Base-by-base conservation (phyloP, 371 early-diverging fungal species). In the Dinochytrium kinnereticum region DNA sequence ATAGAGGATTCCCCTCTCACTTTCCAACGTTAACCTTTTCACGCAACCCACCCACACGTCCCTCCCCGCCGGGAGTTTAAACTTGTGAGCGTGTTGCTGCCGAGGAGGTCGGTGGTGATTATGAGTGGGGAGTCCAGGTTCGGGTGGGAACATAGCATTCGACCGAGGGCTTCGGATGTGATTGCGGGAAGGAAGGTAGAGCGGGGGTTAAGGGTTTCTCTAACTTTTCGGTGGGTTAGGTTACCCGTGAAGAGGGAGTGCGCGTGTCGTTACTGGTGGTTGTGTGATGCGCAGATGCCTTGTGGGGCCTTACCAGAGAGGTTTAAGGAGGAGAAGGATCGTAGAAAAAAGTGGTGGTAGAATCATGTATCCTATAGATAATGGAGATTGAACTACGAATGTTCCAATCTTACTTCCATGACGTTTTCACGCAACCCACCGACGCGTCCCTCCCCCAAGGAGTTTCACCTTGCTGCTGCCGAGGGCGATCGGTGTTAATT, bases 61-160 rank as follows among this genome's bases (percentile, higher is more conserved):
- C n/a, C n/a, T n/a, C n/a, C n/a, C n/a, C n/a, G n/a, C n/a, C n/a
- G 40, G 59, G 39, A 19, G 24, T 68, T 38, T 71, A 57, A 31
- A 31, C 65, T 68, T 13, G 66, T 77, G 1, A 53, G 72, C 36
- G 69, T 84, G 55, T 77, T 78, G 61, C 74, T 89, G 40, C 77
- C 82, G 68, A 80, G 81, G 2, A 76, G 89, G 28, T 83, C 83
- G 26, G 73, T 88, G 50, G 50, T 78, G 26, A 65, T 86, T 26
- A 79, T 89, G 80, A 55, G 68, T 0, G 86, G 84, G 1, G 80
- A 81, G 36, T 75, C 85, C 0, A 61, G 88, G 33, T 82, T 76
- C 59, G 81, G 77, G 10, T 88, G 84, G 85, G 84, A 85, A 64
- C 89, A 89, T 69, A 81, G 74, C 33, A 89, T 89, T n/a, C 36